Percentiles rank a stretch among this genome's conserved stretches.
Evolutionary conservation across 805 yeast genomes (phyloP).

Genomic region (Cyberlindnera veronae): DNA sequence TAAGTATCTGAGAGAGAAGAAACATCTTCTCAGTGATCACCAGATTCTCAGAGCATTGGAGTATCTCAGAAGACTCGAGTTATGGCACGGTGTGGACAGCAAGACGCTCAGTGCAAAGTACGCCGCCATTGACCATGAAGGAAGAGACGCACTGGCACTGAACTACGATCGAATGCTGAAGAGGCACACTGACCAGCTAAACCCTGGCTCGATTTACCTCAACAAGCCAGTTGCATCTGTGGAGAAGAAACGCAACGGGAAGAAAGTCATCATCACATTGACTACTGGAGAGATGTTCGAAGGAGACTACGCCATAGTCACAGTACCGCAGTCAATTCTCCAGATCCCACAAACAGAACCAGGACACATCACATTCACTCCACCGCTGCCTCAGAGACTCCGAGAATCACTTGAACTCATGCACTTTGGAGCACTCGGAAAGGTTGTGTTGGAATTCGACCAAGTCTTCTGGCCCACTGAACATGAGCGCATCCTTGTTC

Average conservation of each 20-base stretch:
- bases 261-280: slow-evolving; percentile 24
- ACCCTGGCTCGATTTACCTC: slow-evolving; percentile 36
- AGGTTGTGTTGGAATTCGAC: slow-evolving; percentile 67
- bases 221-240: slow-evolving; percentile 42
- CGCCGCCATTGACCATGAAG: slow-evolving; percentile 66
- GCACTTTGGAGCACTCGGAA: slow-evolving; percentile 69
- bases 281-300: slow-evolving; percentile 31
- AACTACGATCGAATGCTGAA: slow-evolving; percentile 51
- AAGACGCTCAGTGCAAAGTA: slow-evolving; percentile 62
- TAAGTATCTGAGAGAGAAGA: slow-evolving; percentile 44
- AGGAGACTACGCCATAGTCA: slow-evolving; percentile 61
- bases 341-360: slow-evolving; percentile 33
- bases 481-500: slow-evolving; percentile 45
- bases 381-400: slow-evolving; percentile 48
- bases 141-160: slow-evolving; percentile 70
- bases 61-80: slow-evolving; percentile 54
- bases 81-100: slow-evolving; percentile 81
- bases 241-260: slow-evolving; percentile 28
- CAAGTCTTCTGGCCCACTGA: slow-evolving; percentile 55
- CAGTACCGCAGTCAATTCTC: slow-evolving; percentile 75
- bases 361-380: slow-evolving; percentile 56
- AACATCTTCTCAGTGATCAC: slow-evolving; percentile 43
- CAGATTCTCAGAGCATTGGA: slow-evolving; percentile 54
- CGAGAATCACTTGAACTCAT: slow-evolving; percentile 42
- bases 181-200: slow-evolving; percentile 38